Evolutionary conservation across 2,329 filamentous ascomycete species (phyloP).

Genomic region (Hypoxylon sp.): DNA sequence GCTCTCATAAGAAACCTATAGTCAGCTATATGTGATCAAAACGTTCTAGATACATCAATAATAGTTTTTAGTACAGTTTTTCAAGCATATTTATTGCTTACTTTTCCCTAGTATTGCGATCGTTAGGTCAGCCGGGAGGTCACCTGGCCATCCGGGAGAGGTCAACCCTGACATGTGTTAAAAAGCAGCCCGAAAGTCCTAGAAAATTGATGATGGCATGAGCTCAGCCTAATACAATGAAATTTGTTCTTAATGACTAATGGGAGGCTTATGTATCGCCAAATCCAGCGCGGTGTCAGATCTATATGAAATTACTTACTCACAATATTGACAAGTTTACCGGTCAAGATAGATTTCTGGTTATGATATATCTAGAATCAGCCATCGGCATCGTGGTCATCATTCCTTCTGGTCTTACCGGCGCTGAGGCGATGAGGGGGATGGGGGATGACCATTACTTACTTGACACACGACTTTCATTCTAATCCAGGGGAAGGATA

Average conservation of each 20-base stretch:
- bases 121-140: conserved; percentile 5
- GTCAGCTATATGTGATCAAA: conserved; percentile 10
- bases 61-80: conserved; percentile 18
- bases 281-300: conserved; percentile 10
- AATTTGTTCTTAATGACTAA: neutral
- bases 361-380: neutral
- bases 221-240: neutral
- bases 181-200: neutral
- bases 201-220: neutral
- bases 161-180: neutral
- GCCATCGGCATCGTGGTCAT: neutral
- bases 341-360: neutral
- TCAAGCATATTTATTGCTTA: conserved; percentile 31
- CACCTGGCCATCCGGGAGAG: conserved; percentile 3
- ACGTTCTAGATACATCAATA: conserved; percentile 17
- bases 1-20: conserved; percentile 17
- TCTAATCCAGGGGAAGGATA: neutral
- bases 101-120: conserved; percentile 2
- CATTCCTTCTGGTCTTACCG: neutral
- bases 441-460: neutral
- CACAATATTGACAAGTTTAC: neutral
- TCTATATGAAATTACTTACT: neutral
- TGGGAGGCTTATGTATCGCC: neutral
- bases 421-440: neutral
- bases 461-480: neutral